Evolutionary conservation across 495 filamentous ascomycete genomes (phyloP), one percentile per base, ranked within the genome.

Genomic region (Apiosordaria backusii): DNA sequence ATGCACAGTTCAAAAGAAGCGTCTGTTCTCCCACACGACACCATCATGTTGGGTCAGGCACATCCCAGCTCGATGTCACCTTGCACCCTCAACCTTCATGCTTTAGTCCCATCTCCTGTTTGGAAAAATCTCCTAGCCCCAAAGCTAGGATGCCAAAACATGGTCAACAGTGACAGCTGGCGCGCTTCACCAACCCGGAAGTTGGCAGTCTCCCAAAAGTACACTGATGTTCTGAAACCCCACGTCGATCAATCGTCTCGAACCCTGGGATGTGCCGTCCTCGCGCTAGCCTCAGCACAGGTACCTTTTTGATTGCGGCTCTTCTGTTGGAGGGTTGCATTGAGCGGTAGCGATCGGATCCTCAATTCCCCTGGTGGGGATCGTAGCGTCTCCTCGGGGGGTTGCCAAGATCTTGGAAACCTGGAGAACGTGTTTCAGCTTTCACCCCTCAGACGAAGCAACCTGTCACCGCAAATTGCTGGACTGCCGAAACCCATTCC

Each of bases 231-330:
- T 21, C 27, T n/a, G 64, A 25, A 35, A 50, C 57, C 57, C 64
- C 25, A 50, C 26, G 64, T 35, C 57, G 64, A 65, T 65, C 64
- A 65, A 23, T 60, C 55, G 57, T 45, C 35, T 45, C 35, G 35
- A 45, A 45, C 35, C 35, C 35, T 45, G 35, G 35, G 35, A 45
- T 6, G 35, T 45, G 35, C 35, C 35, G 35, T 45, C 35, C 35
- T 45, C 35, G 35, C 35, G 35, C 35, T 45, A 45, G 35, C 35
- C 10, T 45, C 35, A 45, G 10, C 35, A 45, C 9, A 45, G 16
- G 35, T 45, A 15, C 27, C 27, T 3, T 29, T 29, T 29, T 45
- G 35, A 2, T 45, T 45, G 35, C 35, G 35, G 35, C 35, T 45
- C 35, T 45, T 45, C 9, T 13, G 35, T 45, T 2, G 35, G 9